Evolutionary conservation across 352 stramenopile species (phyloP).

Genomic region (Globisporangium abappressorium): DNA sequence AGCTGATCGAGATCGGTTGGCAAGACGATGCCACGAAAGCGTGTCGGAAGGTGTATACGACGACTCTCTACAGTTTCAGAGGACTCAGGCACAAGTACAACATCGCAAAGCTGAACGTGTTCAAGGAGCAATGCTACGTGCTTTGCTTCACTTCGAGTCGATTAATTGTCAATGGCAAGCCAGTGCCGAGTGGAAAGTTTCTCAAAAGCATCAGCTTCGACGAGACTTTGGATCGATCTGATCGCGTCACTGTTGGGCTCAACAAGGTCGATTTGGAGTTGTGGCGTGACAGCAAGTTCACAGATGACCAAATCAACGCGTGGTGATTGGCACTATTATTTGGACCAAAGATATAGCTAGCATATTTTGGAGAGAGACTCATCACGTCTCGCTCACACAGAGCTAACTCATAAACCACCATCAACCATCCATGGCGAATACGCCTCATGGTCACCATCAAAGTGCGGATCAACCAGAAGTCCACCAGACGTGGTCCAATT

Average conservation of each 20-base stretch:
- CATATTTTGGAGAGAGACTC: background rate
- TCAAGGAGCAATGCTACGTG: background rate
- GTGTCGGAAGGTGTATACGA: background rate
- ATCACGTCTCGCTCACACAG: too few species aligned
- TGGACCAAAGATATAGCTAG: background rate
- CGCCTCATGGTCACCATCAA: too few species aligned
- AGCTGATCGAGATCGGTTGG: constrained; percentile 8
- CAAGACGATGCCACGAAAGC: background rate
- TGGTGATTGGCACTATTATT: background rate
- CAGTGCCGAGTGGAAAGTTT: background rate
- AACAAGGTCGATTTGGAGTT: constrained; percentile 1
- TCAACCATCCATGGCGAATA: too few species aligned
- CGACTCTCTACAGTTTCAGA: background rate
- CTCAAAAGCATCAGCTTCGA: constrained; percentile 5
- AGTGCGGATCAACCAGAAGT: too few species aligned
- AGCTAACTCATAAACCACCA: too few species aligned
- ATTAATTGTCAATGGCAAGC: background rate
- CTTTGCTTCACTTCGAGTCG: constrained; percentile 4
- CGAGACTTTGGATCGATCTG: background rate
- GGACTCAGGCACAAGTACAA: background rate
- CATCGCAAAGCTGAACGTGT: constrained; percentile 5
- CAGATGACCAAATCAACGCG: background rate
- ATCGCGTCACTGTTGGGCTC: background rate
- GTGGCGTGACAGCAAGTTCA: background rate
- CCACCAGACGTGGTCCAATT: too few species aligned